Percentiles rank a stretch among this genome's conserved stretches.
These are phyloP conservation scores for Wallacemonas collosoma DNA, from an alignment of 208 protist genomes.

Conservation along the genomic window DNA sequence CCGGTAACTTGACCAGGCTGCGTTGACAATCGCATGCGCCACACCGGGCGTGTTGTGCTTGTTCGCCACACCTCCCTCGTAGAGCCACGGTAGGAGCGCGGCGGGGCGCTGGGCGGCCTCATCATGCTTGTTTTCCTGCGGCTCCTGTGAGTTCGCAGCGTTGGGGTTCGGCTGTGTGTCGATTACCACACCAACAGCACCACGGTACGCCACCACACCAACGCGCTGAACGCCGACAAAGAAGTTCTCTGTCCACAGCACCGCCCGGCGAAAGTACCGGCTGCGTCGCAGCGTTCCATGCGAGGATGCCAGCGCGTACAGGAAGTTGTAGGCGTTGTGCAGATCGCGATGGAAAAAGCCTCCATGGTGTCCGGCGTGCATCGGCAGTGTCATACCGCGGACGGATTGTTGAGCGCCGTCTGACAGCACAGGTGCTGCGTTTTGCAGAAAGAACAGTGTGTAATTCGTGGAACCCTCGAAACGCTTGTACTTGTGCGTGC, in stretches of 20 bases:
- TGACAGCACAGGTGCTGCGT: conserved; percentile 95
- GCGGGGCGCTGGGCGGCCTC: not conserved
- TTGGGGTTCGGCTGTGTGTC: conserved; percentile 19
- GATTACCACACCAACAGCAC: conserved; percentile 16
- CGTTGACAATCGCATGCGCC: not conserved
- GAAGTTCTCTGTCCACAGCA: conserved; percentile 95
- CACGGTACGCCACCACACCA: conserved; percentile 84
- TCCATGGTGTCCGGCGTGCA: conserved; percentile 71
- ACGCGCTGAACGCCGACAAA: conserved; percentile 96
- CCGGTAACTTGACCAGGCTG: conserved; percentile 41
- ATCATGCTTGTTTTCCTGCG: not conserved
- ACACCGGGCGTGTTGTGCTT: not conserved
- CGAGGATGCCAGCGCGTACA: conserved; percentile 64
- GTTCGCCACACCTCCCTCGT: not conserved
- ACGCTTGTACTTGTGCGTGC: conserved; percentile 80
- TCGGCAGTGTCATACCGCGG: conserved; percentile 82
- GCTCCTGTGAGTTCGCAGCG: not conserved
- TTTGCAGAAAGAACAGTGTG: conserved; percentile 97
- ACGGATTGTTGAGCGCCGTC: conserved; percentile 69
- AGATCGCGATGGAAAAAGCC: conserved; percentile 92
- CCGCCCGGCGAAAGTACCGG: conserved; percentile 75
- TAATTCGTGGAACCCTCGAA: conserved; percentile 91
- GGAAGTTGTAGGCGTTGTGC: conserved; percentile 96
- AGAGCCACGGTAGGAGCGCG: conserved; percentile 4
- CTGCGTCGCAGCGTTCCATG: conserved; percentile 77